These are phyloP conservation scores for Teratosphaeria viscida DNA, from an alignment of 2,329 filamentous ascomycete species.

Conservation along the genomic window DNA sequence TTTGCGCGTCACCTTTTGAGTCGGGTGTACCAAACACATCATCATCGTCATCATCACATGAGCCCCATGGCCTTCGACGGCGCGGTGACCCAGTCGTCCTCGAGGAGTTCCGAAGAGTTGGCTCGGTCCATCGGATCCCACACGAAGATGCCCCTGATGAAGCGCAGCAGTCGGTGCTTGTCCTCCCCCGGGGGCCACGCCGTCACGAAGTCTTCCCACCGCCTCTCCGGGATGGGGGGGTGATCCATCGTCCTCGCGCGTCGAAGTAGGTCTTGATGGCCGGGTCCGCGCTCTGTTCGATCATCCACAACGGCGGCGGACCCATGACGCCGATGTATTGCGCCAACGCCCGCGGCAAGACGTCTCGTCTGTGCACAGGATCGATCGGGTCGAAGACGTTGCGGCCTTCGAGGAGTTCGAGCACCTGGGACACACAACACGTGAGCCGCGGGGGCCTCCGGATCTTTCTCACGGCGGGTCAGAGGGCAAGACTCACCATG, in stretches of 20 bases:
- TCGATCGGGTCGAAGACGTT: not conserved
- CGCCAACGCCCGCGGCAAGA: not conserved
- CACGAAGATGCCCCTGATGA: not conserved
- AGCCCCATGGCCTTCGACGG: not conserved
- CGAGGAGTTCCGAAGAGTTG: not conserved
- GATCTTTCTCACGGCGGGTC: too few relatives aligned
- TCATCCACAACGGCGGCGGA: not conserved
- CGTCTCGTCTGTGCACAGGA: not conserved
- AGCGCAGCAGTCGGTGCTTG: not conserved
- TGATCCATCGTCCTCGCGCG: not conserved
- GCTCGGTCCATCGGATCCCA: not conserved
- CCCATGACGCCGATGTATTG: not conserved
- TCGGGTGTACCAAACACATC: too few relatives aligned
- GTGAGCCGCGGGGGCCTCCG: too few relatives aligned
- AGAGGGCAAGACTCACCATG: not conserved
- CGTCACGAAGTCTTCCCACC: not conserved
- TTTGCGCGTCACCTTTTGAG: too few relatives aligned
- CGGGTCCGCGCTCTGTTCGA: not conserved
- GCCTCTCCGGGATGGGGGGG: not conserved
- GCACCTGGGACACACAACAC: not conserved
- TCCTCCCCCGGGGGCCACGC: not conserved
- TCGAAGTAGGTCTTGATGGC: not conserved
- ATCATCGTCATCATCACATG: not conserved
- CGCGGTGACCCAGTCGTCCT: not conserved
- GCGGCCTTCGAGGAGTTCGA: not conserved